These are phyloP conservation scores for Pseudodiploospora longispora DNA, from an alignment of 2,329 filamentous ascomycete species.

Conservation along the genomic window DNA sequence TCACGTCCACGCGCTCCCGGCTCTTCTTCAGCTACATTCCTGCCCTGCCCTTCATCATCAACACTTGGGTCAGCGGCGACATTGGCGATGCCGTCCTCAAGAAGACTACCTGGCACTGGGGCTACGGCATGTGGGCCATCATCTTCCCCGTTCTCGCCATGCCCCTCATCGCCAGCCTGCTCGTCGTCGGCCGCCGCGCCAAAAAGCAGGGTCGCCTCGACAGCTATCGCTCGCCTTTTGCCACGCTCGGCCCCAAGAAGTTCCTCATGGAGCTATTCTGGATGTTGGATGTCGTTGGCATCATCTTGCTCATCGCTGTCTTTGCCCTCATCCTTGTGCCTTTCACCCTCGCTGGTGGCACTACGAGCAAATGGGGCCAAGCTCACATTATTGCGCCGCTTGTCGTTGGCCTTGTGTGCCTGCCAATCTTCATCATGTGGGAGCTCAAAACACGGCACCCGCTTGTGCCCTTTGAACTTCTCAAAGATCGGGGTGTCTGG, in stretches of 20 bases:
- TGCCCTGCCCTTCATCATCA: constrained; percentile 51
- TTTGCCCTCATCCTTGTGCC: constrained; percentile 39
- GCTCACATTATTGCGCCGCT: constrained; percentile 35
- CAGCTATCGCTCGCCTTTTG: constrained; percentile 13
- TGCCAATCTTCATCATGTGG: constrained; percentile 44
- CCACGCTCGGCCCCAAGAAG: constrained; percentile 16
- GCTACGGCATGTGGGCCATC: constrained; percentile 57
- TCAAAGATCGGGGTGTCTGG: constrained; percentile 59
- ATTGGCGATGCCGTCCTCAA: constrained; percentile 41
- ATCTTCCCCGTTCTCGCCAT: constrained; percentile 52
- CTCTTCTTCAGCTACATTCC: constrained; percentile 59
- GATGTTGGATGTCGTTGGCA: constrained; percentile 36
- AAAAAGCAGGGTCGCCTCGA: constrained; percentile 39
- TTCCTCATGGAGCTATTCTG: constrained; percentile 36
- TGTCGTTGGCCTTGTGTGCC: constrained; percentile 36
- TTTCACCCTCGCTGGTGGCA: constrained; percentile 37
- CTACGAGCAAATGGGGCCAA: constrained; percentile 27
- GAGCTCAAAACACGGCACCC: constrained; percentile 40
- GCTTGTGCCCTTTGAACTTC: constrained; percentile 51
- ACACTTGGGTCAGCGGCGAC: constrained; percentile 57
- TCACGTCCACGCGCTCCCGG: constrained; percentile 54
- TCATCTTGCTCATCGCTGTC: constrained; percentile 37
- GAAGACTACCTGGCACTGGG: constrained; percentile 50
- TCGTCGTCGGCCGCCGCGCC: constrained; percentile 43
- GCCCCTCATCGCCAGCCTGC: constrained; percentile 46